Percentiles rank a stretch among this genome's conserved stretches.
These are phyloP conservation scores for Haplosporangium gracile DNA, from an alignment of 192 early-diverging fungal genomes.

Conservation along the genomic window DNA sequence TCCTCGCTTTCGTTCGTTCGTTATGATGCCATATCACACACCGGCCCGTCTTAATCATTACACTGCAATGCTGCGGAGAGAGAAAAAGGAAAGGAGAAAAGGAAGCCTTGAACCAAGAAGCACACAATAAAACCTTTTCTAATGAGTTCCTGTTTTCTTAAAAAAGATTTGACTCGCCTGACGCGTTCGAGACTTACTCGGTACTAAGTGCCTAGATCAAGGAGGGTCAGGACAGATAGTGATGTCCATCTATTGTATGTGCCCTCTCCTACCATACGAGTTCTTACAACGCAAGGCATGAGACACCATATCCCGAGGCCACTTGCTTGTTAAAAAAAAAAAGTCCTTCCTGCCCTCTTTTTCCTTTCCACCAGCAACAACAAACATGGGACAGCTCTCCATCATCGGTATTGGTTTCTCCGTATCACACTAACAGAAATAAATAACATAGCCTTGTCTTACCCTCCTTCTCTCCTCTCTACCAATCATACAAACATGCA, in stretches of 20 bases:
- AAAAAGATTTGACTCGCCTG: background rate
- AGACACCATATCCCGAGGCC: too few species aligned
- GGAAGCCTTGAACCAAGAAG: background rate
- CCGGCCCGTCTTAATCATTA: background rate
- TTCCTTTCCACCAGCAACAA: too few species aligned
- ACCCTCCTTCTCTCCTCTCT: background rate
- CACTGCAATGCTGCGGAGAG: background rate
- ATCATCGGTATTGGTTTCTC: constrained; percentile 12
- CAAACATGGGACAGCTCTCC: background rate
- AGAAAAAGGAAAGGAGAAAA: background rate
- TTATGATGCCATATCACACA: background rate
- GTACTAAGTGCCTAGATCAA: too few species aligned
- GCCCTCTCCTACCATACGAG: too few species aligned
- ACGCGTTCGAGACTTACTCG: background rate
- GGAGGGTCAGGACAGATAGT: too few species aligned
- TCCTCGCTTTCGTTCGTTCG: background rate
- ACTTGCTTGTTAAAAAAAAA: too few species aligned
- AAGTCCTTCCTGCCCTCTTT: too few species aligned
- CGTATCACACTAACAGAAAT: background rate
- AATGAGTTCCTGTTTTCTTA: too few species aligned
- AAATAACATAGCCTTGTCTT: background rate
- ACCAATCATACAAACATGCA: background rate
- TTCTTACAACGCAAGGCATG: too few species aligned
- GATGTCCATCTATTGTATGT: too few species aligned
- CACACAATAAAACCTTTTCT: background rate